Percentiles rank a stretch among this genome's conserved stretches.
phyloP scores from a whole-genome alignment of 2,329 filamentous ascomycete genomes.

The Rhinocladiella mackenziei region DNA sequence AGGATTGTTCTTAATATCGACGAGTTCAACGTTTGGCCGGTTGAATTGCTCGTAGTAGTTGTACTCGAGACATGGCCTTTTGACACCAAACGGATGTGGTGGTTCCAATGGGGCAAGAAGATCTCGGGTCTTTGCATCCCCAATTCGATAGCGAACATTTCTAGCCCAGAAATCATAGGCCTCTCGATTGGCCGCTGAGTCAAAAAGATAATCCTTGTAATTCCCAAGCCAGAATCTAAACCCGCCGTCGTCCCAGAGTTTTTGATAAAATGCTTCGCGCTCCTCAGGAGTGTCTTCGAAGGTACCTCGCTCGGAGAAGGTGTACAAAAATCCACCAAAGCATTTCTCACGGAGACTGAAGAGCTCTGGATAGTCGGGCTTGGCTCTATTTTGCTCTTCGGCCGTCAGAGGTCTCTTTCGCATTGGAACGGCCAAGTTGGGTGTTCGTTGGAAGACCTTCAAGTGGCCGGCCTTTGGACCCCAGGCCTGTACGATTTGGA shows the following conservation, averaged over 20 bases:
- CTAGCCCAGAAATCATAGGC: constrained; percentile 55
- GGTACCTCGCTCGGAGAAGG: constrained; percentile 56
- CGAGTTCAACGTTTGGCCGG: constrained; percentile 45
- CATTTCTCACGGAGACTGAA: constrained; percentile 32
- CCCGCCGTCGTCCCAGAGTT: constrained; percentile 52
- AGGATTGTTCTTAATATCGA: constrained; percentile 43
- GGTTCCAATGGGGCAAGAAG: constrained; percentile 51
- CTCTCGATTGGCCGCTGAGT: constrained; percentile 48
- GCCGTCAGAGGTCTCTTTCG: constrained; percentile 45
- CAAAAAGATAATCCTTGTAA: constrained; percentile 53
- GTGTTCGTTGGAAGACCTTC: constrained; percentile 58
- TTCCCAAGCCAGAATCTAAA: constrained; percentile 54
- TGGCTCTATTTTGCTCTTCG: constrained; percentile 52
- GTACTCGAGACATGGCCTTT: constrained; percentile 49
- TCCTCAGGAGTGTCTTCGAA: constrained; percentile 41
- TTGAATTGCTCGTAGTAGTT: constrained; percentile 52
- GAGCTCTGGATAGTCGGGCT: constrained; percentile 22
- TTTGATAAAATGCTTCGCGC: constrained; percentile 47
- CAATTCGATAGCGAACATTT: constrained; percentile 50
- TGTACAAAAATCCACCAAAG: constrained; percentile 49
- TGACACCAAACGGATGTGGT: constrained; percentile 54
- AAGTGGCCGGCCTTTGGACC: constrained; percentile 51
- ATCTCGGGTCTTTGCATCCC: constrained; percentile 49
- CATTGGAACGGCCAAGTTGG: constrained; percentile 63
- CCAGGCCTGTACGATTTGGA: constrained; percentile 61